A percentile compares a stretch with the other conserved stretches of the same genome.
phyloP scores from a whole-genome alignment of 805 yeast species.

The Wickerhamiella sergipiensis region DNA sequence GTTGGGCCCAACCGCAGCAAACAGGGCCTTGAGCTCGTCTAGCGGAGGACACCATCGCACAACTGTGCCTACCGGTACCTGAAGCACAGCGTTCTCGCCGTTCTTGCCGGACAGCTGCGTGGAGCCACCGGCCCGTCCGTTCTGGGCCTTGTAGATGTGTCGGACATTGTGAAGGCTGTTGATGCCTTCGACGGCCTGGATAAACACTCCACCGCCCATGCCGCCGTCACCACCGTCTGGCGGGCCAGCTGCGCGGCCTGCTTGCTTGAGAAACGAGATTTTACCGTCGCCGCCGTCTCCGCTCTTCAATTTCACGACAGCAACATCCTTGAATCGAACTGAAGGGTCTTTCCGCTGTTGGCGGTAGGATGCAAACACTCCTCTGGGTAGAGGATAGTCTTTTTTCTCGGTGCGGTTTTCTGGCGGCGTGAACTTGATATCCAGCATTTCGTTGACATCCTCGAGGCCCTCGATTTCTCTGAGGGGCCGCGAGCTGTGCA shows the following conservation, averaged over 20 bases:
- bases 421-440: constrained; percentile 10
- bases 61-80: constrained; percentile 86
- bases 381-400: constrained; percentile 9
- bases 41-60: constrained; percentile 43
- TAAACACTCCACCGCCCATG: constrained; percentile 72
- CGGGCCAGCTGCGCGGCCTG: constrained; percentile 76
- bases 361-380: constrained; percentile 16
- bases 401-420: constrained; percentile 6
- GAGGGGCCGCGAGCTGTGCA: neutral
- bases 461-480: constrained; percentile 6
- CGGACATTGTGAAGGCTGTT: constrained; percentile 58
- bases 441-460: constrained; percentile 11
- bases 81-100: constrained; percentile 66
- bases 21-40: constrained; percentile 7
- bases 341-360: constrained; percentile 15
- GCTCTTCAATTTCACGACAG: constrained; percentile 49
- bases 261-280: constrained; percentile 75
- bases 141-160: constrained; percentile 54
- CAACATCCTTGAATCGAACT: constrained; percentile 35
- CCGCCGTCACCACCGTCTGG: constrained; percentile 99
- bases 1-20: constrained; percentile 17
- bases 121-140: constrained; percentile 59
- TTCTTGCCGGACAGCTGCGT: constrained; percentile 75
- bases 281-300: constrained; percentile 88
- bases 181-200: constrained; percentile 63